Percentiles rank a stretch among this genome's conserved stretches.
phyloP scores from a whole-genome alignment of 495 filamentous ascomycete genomes.

The Aspergillus carlsbadensis region DNA sequence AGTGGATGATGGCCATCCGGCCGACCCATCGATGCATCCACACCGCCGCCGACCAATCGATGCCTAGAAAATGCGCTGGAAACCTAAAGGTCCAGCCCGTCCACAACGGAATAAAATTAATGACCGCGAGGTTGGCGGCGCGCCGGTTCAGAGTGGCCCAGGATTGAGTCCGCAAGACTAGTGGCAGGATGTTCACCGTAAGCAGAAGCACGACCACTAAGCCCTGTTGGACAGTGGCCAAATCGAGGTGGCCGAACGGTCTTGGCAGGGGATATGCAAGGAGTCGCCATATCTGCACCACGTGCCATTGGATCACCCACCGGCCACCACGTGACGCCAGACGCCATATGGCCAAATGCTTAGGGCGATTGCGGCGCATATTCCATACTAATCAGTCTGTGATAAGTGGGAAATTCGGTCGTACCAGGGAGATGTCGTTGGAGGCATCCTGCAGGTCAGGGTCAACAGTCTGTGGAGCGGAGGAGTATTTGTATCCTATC shows the following conservation, averaged over 20 bases:
- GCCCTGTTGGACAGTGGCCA: background rate
- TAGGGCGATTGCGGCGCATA: background rate
- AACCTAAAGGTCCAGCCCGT: slow-evolving; percentile 13
- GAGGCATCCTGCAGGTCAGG: too few relatives aligned
- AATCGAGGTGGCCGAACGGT: background rate
- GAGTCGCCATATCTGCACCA: background rate
- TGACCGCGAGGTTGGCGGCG: slow-evolving; percentile 10
- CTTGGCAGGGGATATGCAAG: background rate
- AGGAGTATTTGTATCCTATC: background rate
- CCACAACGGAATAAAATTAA: slow-evolving; percentile 9
- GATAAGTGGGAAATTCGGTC: too few relatives aligned
- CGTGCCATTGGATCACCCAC: background rate
- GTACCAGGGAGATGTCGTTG: too few relatives aligned
- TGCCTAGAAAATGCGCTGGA: slow-evolving; percentile 7
- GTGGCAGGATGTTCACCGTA: slow-evolving; percentile 5
- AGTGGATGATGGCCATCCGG: slow-evolving; percentile 9
- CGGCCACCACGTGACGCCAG: too few relatives aligned
- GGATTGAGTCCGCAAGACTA: slow-evolving; percentile 2
- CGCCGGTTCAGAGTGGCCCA: background rate
- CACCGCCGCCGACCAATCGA: slow-evolving; percentile 7
- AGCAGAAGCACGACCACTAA: slow-evolving; percentile 1
- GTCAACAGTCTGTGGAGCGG: too few relatives aligned
- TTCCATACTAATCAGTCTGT: background rate
- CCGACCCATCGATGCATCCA: slow-evolving; percentile 14
- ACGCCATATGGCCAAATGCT: background rate